Conservation (phyloP, 352 stramenopile genomes). For the Plasmopara halstedii region DNA sequence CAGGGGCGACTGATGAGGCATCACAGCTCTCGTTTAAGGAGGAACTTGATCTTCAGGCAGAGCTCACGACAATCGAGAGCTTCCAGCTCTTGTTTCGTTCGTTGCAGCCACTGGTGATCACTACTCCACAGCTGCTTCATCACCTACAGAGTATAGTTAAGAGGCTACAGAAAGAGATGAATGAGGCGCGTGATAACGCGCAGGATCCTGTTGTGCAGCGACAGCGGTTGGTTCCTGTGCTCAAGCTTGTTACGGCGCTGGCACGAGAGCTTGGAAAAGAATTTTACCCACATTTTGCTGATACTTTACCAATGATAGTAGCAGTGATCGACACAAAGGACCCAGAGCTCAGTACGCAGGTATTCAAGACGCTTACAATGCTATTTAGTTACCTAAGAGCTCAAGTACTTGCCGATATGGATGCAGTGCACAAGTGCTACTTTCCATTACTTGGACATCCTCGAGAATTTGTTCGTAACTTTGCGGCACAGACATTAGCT, state of each 20-base stretch:
- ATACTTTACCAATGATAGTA: slow-evolving; percentile 53
- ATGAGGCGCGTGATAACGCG: slow-evolving; percentile 22
- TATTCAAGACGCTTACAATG: slow-evolving; percentile 89
- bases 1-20: slow-evolving; percentile 42
- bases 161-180: slow-evolving; percentile 50
- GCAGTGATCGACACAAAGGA: slow-evolving; percentile 81
- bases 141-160: slow-evolving; percentile 69
- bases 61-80: slow-evolving; percentile 77
- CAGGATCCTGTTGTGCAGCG: slow-evolving; percentile 50
- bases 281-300: slow-evolving; percentile 80
- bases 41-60: slow-evolving; percentile 66
- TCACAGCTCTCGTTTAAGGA: slow-evolving; percentile 72
- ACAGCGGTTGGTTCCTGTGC: slow-evolving; percentile 58
- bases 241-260: slow-evolving; percentile 78
- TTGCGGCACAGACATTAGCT: slow-evolving; percentile 82
- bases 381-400: slow-evolving; percentile 83
- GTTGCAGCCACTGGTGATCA: slow-evolving; percentile 65
- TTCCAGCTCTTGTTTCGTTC: slow-evolving; percentile 72
- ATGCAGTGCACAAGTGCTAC: slow-evolving; percentile 87
- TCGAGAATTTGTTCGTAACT: slow-evolving; percentile 83
- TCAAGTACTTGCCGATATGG: slow-evolving; percentile 83
- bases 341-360: slow-evolving; percentile 82
- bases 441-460: slow-evolving; percentile 82
- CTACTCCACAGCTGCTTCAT: slow-evolving; percentile 76
- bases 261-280: slow-evolving; percentile 77